Evolutionary conservation across 805 yeast genomes (phyloP), one percentile per base, ranked within the genome.

Genomic region (Candida maesae): DNA sequence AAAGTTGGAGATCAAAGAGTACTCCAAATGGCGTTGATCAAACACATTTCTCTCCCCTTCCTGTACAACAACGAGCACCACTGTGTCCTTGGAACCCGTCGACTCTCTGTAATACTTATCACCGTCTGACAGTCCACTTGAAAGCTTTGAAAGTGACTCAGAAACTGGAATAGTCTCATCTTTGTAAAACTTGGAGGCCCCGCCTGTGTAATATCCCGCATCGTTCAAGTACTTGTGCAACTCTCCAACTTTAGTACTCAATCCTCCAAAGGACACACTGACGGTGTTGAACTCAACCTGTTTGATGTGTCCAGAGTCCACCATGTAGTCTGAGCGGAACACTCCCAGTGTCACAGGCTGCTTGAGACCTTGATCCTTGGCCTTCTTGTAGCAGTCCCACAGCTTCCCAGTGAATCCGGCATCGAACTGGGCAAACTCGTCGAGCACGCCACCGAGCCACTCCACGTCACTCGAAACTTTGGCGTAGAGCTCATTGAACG

Each of bases 231-330:
- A 86, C 16, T 71, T 61, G 62, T 93, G 99, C 42, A 87, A 66
- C 50, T 76, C 69, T 16, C 93, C 84, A 19, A 87, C 91, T 58
- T 82, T 84, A 12, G 88, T 61, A 2, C 95, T 82, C 42, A 93
- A 69, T 0, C 95, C 98, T 16, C 95, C 96, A 67, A 93, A 93
- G 1, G 97, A 90, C 4, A 91, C 96, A 54, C 96, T 84, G 3
- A 93, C 87, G 1, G 99, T 90, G 64, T 93, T 93, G 67, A 91
- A 91, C 61, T 93, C 99, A 38, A 93, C 93, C 63, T 93, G 99
- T 58, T 91, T 90, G 55, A 91, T 83, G 37, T 65, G 64, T 6
- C 60, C 57, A 17, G 64, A 60, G 30, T 72, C 70, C n/a, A 73
- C 66, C 79, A 93, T 79, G 56, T 91, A 93, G 58, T 93, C 99